phyloP scores from a whole-genome alignment of 2,329 filamentous ascomycete genomes.

The Aspergillus tanneri region DNA sequence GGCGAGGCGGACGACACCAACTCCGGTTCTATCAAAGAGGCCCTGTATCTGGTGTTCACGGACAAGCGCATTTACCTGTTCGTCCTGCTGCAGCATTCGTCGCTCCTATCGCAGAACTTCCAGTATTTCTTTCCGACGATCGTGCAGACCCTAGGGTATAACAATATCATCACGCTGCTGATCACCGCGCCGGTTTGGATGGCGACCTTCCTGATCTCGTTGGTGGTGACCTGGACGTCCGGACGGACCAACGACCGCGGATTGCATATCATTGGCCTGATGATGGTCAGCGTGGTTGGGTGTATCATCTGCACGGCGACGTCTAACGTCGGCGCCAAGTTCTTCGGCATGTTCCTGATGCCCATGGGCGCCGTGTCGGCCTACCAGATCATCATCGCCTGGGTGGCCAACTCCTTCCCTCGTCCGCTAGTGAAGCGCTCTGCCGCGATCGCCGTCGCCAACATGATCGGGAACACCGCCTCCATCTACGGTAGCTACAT shows the following conservation, averaged over 20 bases:
- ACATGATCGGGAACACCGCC: conserved; percentile 42
- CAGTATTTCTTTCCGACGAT: conserved; percentile 67
- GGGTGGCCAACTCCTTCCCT: conserved; percentile 45
- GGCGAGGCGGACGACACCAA: conserved; percentile 45
- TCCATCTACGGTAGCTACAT: conserved; percentile 45
- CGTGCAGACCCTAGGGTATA: conserved; percentile 60
- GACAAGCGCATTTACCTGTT: conserved; percentile 41
- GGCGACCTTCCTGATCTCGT: conserved; percentile 54
- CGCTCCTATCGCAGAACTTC: conserved; percentile 55
- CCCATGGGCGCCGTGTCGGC: conserved; percentile 53
- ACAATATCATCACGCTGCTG: conserved; percentile 46
- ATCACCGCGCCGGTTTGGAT: conserved; percentile 56
- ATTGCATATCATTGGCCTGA: conserved; percentile 55
- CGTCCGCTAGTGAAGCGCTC: conserved; percentile 48
- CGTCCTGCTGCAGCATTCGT: conserved; percentile 50
- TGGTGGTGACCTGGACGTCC: conserved; percentile 56
- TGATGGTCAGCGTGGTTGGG: conserved; percentile 53
- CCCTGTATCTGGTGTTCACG: conserved; percentile 41
- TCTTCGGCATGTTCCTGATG: conserved; percentile 65
- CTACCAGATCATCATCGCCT: conserved; percentile 47
- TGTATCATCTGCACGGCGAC: conserved; percentile 58
- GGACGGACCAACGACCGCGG: conserved; percentile 57
- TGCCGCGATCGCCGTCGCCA: conserved; percentile 43
- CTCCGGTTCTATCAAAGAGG: conserved; percentile 45
- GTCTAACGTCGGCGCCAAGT: conserved; percentile 52